Evolutionary conservation across 768 basidiomycete species (phyloP).

Genomic region (Phlegmacium glaucopus): DNA sequence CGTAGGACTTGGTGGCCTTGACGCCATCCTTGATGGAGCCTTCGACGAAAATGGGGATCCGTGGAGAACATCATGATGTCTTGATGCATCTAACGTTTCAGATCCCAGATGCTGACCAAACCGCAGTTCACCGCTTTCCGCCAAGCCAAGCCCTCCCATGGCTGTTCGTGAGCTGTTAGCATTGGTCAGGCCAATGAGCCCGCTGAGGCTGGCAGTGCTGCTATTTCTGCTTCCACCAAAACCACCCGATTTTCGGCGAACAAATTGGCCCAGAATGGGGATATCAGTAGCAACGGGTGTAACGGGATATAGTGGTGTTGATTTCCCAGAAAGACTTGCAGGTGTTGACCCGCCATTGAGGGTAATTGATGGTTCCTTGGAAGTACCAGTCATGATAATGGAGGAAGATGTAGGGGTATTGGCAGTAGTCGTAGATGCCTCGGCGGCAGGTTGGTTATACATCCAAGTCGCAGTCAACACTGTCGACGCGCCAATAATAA

Average conservation of each 20-base stretch:
- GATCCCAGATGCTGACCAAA: conserved; percentile 5
- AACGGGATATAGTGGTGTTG: conserved; percentile 14
- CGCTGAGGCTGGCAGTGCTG: neutral
- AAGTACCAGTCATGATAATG: neutral
- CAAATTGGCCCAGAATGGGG: conserved; percentile 20
- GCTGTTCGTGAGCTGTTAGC: conserved; percentile 4
- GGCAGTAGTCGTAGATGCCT: conserved; percentile 27
- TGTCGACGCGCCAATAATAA: conserved; percentile 80
- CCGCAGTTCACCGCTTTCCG: conserved; percentile 17
- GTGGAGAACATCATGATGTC: conserved; percentile 33
- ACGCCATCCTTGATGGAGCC: conserved; percentile 32
- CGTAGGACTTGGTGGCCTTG: conserved; percentile 25
- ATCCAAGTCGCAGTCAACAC: conserved; percentile 90
- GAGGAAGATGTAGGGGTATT: conserved; percentile 24
- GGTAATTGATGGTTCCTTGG: conserved; percentile 12
- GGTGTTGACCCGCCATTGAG: conserved; percentile 18
- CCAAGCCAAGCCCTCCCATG: conserved; percentile 9
- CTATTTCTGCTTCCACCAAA: conserved; percentile 7
- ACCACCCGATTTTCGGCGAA: conserved; percentile 21
- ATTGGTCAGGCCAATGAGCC: neutral
- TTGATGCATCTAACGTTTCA: conserved; percentile 33
- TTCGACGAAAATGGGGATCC: conserved; percentile 39
- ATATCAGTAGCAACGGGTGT: conserved; percentile 10
- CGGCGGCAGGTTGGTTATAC: conserved; percentile 76
- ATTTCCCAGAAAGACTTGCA: conserved; percentile 10